Base-by-base conservation (phyloP, 306 rosid genomes). In the Cucumis hystrix region DNA sequence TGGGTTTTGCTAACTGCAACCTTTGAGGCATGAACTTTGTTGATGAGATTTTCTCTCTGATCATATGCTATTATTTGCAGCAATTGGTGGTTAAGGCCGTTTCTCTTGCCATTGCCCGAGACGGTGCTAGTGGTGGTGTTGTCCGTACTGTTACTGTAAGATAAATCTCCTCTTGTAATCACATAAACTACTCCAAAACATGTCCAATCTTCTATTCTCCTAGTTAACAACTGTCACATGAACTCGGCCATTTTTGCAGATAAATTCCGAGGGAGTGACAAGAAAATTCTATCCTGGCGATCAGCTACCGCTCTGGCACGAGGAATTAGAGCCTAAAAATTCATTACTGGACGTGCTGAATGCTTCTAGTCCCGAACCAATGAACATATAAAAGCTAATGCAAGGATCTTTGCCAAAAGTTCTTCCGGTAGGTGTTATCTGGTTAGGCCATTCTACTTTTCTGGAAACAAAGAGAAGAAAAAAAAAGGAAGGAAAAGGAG, bases 61-160 rank as follows among this genome's bases (percentile, higher is more conserved):
- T 25, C 49, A 54, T 74, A 9, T 9, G 47, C 54, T 15, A 47
- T 70, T 4, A 21, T 23, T 72, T 74, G 77, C 92, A 92, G 99
- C 87, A 85, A n/a, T 83, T 96, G 67, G 99, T 92, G 3, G 86
- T 85, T 23, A 96, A 92, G 87, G 99, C 98, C 23, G 99, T 96
- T 67, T 96, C 99, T 16, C 96, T 96, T 10, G 98, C 99, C 65
- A 92, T 96, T 81, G 99, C 98, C 13, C 91, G 98, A 49, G 99
- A 96, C 52, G 99, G 99, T 41, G 99, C 99, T 13, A 96, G 99
- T 86, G 99, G 99, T 7, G 99, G 99, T 20, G 99, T 96, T 55
- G 97, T 96, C 68, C 96, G 99, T 54, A 96, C 99, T 2, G 98
- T 92, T 59, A 87, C 83, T 61, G 99, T 96, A 85, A 87, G 98